Evolutionary conservation across 139 green algal species (phyloP).

Genomic region (Coelastrella sp.): DNA sequence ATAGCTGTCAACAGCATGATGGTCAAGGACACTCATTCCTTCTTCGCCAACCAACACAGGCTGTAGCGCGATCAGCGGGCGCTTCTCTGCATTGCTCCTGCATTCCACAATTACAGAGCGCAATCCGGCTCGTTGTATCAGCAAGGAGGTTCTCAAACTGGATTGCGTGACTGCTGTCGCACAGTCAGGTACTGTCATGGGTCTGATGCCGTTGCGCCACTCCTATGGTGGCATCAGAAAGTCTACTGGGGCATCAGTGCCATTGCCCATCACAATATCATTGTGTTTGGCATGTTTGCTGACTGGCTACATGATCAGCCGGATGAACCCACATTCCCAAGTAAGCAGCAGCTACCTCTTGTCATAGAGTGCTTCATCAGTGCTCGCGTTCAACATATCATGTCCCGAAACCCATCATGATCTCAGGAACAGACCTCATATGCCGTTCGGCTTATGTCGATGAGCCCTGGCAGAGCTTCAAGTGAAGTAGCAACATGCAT

Average conservation of each 20-base stretch:
- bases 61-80: too few species aligned
- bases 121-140: neutral
- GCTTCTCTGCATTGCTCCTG: too few species aligned
- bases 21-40: too few species aligned
- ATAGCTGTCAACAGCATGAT: too few species aligned
- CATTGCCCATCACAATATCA: neutral
- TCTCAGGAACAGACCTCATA: neutral
- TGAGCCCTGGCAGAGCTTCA: neutral
- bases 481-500: too few species aligned
- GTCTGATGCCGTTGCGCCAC: neutral
- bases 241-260: neutral
- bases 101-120: too few species aligned
- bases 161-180: neutral
- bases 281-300: constrained; percentile 26
- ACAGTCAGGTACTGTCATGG: neutral
- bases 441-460: neutral
- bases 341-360: neutral
- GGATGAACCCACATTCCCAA: neutral
- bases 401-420: neutral
- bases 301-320: neutral
- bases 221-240: neutral
- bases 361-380: neutral
- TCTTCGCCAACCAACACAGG: too few species aligned
- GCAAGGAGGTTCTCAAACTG: neutral
- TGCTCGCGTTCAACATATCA: neutral